Percentiles rank a stretch among this genome's conserved stretches.
These are phyloP conservation scores for Phytophthora sp. DNA, from an alignment of 352 stramenopile genomes.

Conservation along the genomic window DNA sequence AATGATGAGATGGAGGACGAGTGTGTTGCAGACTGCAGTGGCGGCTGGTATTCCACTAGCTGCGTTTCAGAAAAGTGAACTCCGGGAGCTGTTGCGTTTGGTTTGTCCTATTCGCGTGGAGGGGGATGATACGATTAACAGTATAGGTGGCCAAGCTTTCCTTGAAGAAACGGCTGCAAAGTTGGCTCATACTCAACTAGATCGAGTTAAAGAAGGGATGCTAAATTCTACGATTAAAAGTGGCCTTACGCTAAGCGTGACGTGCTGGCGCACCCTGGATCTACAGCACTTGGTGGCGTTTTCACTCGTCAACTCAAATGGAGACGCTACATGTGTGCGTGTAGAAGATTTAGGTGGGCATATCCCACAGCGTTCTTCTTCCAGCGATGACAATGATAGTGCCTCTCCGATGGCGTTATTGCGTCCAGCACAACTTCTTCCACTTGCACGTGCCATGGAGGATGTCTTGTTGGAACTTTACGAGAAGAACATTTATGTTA, in stretches of 20 bases:
- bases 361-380: constrained; percentile 30
- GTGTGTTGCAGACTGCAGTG: constrained; percentile 44
- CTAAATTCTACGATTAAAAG: constrained; percentile 84
- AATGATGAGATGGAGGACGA: constrained; percentile 22
- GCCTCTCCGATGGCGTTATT: constrained; percentile 22
- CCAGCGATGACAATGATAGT: constrained; percentile 1
- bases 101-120: constrained; percentile 18
- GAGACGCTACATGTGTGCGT: constrained; percentile 68
- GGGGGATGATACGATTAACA: constrained; percentile 12
- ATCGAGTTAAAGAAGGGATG: constrained; percentile 84
- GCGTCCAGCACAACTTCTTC: constrained; percentile 6
- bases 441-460: constrained; percentile 54
- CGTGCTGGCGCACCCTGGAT: constrained; percentile 69
- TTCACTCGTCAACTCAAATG: constrained; percentile 80
- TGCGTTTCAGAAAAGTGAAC: constrained; percentile 47
- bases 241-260: constrained; percentile 77
- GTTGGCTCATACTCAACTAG: constrained; percentile 58
- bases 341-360: constrained; percentile 60
- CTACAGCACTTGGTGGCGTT: constrained; percentile 76
- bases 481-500: constrained; percentile 65
- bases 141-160: constrained; percentile 39
- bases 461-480: constrained; percentile 58
- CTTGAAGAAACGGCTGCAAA: constrained; percentile 42
- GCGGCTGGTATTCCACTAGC: constrained; percentile 42
- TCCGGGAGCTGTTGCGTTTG: constrained; percentile 47